These are phyloP conservation scores for Yamadazyma mexicana DNA, from an alignment of 1,139 yeast species.

Conservation along the genomic window DNA sequence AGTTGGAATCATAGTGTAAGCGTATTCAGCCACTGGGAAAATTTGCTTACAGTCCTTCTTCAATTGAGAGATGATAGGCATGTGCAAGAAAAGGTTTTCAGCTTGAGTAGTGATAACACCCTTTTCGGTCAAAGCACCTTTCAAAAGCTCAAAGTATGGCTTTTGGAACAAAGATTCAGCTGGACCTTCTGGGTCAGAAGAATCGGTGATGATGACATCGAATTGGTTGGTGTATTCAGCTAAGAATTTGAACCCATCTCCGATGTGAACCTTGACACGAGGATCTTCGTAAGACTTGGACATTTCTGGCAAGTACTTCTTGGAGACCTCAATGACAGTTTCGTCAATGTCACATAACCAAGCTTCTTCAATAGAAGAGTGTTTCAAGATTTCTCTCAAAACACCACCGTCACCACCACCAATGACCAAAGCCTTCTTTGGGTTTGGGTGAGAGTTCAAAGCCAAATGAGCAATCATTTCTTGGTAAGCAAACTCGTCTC, in stretches of 20 bases:
- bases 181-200: conserved; percentile 97
- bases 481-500: conserved; percentile 93
- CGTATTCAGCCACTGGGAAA: conserved; percentile 87
- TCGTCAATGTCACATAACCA: conserved; percentile 92
- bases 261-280: conserved; percentile 78
- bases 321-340: conserved; percentile 79
- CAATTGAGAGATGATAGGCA: conserved; percentile 74
- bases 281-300: conserved; percentile 76
- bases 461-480: conserved; percentile 94
- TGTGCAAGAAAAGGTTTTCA: conserved; percentile 86
- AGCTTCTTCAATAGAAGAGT: conserved; percentile 77
- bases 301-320: conserved; percentile 84
- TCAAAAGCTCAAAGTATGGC: conserved; percentile 78
- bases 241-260: conserved; percentile 91
- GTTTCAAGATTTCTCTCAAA: conserved; percentile 87
- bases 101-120: conserved; percentile 93
- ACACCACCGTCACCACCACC: conserved; percentile 99
- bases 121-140: conserved; percentile 76
- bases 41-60: conserved; percentile 73
- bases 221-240: conserved; percentile 68
- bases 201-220: conserved; percentile 91
- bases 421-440: conserved; percentile 83
- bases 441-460: conserved; percentile 85
- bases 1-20: conserved; percentile 87
- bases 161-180: conserved; percentile 87